phyloP scores from a whole-genome alignment of 495 filamentous ascomycete genomes.

The Darksidea phi region DNA sequence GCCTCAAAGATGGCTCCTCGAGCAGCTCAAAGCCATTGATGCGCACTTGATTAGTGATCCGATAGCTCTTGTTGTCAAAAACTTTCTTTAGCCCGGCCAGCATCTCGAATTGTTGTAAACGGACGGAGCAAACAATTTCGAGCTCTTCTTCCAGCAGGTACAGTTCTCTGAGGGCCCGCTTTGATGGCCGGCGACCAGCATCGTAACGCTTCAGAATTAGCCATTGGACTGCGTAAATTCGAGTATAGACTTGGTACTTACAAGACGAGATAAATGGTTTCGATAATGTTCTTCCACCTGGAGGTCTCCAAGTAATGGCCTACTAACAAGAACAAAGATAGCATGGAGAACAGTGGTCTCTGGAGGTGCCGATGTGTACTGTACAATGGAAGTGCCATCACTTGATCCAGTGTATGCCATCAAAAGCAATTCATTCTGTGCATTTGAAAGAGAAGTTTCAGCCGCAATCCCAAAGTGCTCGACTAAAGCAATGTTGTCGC shows the following conservation, averaged over 20 bases:
- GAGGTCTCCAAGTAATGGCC: not conserved
- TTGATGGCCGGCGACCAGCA: conserved; percentile 1
- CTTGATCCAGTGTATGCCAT: not conserved
- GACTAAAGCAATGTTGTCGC: not conserved
- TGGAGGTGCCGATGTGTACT: not conserved
- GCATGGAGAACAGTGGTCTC: not conserved
- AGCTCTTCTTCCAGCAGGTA: conserved; percentile 3
- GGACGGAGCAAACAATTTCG: not conserved
- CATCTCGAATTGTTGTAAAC: not conserved
- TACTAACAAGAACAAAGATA: not conserved
- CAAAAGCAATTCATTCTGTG: not conserved
- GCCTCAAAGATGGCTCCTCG: not conserved
- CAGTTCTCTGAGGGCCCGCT: not conserved
- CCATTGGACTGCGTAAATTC: not conserved
- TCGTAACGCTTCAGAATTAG: not conserved
- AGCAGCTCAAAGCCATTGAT: not conserved
- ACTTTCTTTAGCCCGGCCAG: not conserved
- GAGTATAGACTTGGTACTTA: not conserved
- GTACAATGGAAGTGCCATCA: not conserved
- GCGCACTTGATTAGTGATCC: not conserved
- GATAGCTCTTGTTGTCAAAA: not conserved
- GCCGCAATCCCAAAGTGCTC: not conserved
- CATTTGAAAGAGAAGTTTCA: not conserved
- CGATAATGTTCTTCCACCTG: not conserved
- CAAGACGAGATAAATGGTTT: not conserved